A percentile compares a stretch with the other conserved stretches of the same genome.
Conservation (phyloP, 2,329 filamentous ascomycete species). For the Volutella citrinella region DNA sequence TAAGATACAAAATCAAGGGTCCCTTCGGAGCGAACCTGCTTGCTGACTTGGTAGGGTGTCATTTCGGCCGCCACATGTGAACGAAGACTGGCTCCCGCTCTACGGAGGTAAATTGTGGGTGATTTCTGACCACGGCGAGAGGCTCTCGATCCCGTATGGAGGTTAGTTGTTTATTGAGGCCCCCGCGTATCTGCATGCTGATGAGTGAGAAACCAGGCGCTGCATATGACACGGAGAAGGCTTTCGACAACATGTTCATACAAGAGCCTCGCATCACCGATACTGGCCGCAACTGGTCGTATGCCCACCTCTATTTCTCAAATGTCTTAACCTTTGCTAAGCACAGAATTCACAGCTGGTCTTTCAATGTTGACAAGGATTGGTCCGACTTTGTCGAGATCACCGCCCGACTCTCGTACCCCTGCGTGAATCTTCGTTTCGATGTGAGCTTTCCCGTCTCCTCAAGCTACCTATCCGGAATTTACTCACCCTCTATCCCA, state of each 20-base stretch:
- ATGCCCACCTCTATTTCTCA: constrained; percentile 2
- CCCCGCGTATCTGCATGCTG: not conserved
- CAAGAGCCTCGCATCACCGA: constrained; percentile 24
- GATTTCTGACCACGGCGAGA: constrained; percentile 37
- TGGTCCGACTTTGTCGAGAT: constrained; percentile 30
- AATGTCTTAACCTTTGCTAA: not conserved
- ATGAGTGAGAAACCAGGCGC: constrained; percentile 23
- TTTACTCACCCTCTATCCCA: constrained; percentile 4
- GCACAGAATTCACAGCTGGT: constrained; percentile 25
- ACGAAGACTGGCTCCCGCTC: constrained; percentile 36
- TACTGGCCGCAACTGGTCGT: constrained; percentile 22
- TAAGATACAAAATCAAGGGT: constrained; percentile 8
- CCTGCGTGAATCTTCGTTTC: constrained; percentile 34
- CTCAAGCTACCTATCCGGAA: not conserved
- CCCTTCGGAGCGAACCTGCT: not conserved
- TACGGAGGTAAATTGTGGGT: constrained; percentile 45
- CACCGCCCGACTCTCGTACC: constrained; percentile 26
- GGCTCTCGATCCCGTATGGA: constrained; percentile 41
- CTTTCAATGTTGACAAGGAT: constrained; percentile 27
- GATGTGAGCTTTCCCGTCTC: constrained; percentile 25
- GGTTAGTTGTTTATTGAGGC: constrained; percentile 17
- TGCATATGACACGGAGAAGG: constrained; percentile 37
- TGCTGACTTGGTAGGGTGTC: constrained; percentile 19
- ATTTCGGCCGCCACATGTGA: constrained; percentile 28
- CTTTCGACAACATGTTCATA: constrained; percentile 36